A percentile compares a stretch with the other conserved stretches of the same genome.
Evolutionary conservation across 495 filamentous ascomycete species (phyloP).

Genomic region (Podospora appendiculata): DNA sequence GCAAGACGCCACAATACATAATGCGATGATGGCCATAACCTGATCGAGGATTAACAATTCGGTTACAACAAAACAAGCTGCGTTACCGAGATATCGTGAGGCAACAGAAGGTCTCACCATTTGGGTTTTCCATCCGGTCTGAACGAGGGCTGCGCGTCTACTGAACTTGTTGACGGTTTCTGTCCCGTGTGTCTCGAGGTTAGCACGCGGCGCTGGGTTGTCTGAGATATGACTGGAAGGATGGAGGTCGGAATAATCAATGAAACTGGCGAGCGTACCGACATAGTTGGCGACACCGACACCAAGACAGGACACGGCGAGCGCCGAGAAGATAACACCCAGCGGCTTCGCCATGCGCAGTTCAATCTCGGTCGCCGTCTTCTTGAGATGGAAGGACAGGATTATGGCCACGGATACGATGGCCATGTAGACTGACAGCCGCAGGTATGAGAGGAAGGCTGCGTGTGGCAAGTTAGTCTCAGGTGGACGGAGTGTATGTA

Average conservation of each 20-base stretch:
- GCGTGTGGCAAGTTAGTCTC: neutral
- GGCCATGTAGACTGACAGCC: conserved; percentile 84
- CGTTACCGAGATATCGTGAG: too few relatives aligned
- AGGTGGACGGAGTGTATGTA: too few relatives aligned
- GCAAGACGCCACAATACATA: conserved; percentile 73
- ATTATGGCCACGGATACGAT: conserved; percentile 85
- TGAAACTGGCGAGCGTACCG: conserved; percentile 23
- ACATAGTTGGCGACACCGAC: conserved; percentile 83
- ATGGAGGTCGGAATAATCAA: neutral
- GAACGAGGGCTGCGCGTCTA: conserved; percentile 71
- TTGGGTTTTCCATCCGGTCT: conserved; percentile 92
- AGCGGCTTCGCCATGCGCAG: conserved; percentile 71
- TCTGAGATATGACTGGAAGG: too few relatives aligned
- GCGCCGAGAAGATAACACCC: conserved; percentile 79
- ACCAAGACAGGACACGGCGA: conserved; percentile 66
- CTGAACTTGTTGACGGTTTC: conserved; percentile 79
- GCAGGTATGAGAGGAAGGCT: conserved; percentile 89
- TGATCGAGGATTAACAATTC: neutral
- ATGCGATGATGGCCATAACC: conserved; percentile 67
- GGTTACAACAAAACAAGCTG: neutral
- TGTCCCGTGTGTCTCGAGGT: neutral
- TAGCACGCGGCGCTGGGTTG: too few relatives aligned
- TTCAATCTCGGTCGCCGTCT: conserved; percentile 61
- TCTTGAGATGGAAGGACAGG: conserved; percentile 84
- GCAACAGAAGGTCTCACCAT: conserved; percentile 39